Evolutionary conservation across 1,284 basidiomycete genomes (phyloP).

Genomic region (Moesziomyces antarcticus): DNA sequence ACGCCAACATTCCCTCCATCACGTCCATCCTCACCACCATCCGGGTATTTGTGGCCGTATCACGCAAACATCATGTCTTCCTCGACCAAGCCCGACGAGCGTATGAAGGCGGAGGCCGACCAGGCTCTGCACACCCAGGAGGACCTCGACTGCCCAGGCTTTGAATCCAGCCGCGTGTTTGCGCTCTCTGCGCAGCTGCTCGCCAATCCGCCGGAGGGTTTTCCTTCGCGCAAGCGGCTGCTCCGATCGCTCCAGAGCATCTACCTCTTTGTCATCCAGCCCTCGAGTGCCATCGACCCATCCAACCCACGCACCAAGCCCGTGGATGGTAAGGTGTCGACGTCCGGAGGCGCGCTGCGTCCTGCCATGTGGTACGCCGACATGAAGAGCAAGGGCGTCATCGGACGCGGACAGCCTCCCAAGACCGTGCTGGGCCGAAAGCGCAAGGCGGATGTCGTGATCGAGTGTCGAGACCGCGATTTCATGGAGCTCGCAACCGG

Average conservation of each 20-base stretch:
- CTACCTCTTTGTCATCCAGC: constrained; percentile 64
- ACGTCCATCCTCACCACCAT: not conserved
- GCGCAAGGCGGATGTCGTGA: constrained; percentile 58
- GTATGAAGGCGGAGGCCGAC: constrained; percentile 48
- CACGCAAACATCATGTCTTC: constrained; percentile 4
- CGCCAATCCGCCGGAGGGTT: constrained; percentile 48
- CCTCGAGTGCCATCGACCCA: constrained; percentile 49
- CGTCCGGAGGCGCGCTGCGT: constrained; percentile 58
- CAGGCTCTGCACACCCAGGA: constrained; percentile 51
- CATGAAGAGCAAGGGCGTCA: constrained; percentile 41
- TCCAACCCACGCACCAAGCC: constrained; percentile 60
- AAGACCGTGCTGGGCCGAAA: constrained; percentile 57
- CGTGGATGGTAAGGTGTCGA: constrained; percentile 21
- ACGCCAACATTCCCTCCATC: not conserved
- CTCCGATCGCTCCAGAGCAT: constrained; percentile 54
- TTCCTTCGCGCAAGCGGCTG: constrained; percentile 54
- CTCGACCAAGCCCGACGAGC: constrained; percentile 27
- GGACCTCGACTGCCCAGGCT: constrained; percentile 54
- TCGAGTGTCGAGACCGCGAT: constrained; percentile 63
- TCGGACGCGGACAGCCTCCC: constrained; percentile 60
- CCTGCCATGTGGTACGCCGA: constrained; percentile 61
- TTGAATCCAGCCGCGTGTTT: constrained; percentile 61
- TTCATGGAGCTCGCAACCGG: constrained; percentile 63
- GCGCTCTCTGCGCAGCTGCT: constrained; percentile 56
- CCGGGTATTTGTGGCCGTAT: no score